These are phyloP conservation scores for Trichoderma atrobrunneum DNA, from an alignment of 2,329 filamentous ascomycete genomes.

Conservation along the genomic window DNA sequence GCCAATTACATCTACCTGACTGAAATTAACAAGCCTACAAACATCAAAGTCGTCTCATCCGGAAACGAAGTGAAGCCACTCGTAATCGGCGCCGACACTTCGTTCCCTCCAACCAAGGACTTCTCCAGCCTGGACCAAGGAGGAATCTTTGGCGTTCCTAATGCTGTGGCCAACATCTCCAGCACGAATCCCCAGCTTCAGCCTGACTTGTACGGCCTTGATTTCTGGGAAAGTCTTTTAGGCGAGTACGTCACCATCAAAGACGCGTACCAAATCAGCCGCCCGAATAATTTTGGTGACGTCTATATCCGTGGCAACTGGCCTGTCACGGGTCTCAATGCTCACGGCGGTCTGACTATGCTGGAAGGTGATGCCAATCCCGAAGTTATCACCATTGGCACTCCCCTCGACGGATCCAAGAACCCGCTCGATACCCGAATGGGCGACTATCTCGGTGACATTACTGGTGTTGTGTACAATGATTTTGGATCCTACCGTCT, in stretches of 20 bases:
- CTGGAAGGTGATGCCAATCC: constrained; percentile 63
- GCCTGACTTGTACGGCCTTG: constrained; percentile 61
- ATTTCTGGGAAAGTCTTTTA: constrained; percentile 70
- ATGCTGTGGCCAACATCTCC: constrained; percentile 58
- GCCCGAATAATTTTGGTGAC: constrained; percentile 64
- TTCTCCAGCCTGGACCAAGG: constrained; percentile 63
- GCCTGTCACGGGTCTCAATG: constrained; percentile 60
- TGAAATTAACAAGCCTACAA: constrained; percentile 55
- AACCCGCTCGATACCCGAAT: constrained; percentile 61
- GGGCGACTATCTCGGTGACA: constrained; percentile 61
- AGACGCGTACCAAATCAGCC: constrained; percentile 54
- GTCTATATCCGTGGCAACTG: constrained; percentile 68
- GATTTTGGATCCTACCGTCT: constrained; percentile 68
- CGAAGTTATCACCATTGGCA: constrained; percentile 63
- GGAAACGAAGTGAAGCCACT: constrained; percentile 55
- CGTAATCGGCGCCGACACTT: constrained; percentile 57
- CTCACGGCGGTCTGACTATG: constrained; percentile 63
- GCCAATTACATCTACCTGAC: constrained; percentile 61
- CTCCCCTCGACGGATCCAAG: constrained; percentile 61
- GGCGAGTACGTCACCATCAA: constrained; percentile 66
- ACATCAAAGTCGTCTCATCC: constrained; percentile 52
- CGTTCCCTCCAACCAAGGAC: constrained; percentile 57
- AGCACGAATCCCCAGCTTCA: constrained; percentile 58
- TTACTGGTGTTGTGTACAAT: constrained; percentile 66
- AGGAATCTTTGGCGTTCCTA: constrained; percentile 63